Conservation (phyloP, 495 filamentous ascomycete genomes). For the Collariella sp. region DNA sequence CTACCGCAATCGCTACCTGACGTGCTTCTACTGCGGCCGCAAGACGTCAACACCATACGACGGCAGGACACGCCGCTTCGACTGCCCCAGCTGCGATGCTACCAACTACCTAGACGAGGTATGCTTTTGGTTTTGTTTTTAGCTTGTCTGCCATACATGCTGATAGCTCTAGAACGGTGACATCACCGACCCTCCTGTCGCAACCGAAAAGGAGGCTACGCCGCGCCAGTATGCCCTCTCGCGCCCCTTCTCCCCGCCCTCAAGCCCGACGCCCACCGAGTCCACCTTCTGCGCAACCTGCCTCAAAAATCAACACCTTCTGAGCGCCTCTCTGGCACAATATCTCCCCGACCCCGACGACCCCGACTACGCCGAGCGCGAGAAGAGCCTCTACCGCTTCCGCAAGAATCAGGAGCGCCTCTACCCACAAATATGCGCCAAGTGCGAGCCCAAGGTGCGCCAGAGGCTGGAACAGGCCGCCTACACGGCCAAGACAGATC, state of each 20-base stretch:
- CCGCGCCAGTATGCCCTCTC: slow-evolving; percentile 34
- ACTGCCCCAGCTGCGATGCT: slow-evolving; percentile 66
- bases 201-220: slow-evolving; percentile 31
- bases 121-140: slow-evolving; percentile 6
- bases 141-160: not conserved
- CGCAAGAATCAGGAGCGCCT: slow-evolving; percentile 57
- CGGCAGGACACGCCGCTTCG: slow-evolving; percentile 49
- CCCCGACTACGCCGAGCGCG: slow-evolving; percentile 45
- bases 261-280: slow-evolving; percentile 19
- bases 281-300: slow-evolving; percentile 67
- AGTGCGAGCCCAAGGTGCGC: slow-evolving; percentile 60
- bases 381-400: slow-evolving; percentile 50
- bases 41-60: slow-evolving; percentile 48
- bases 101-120: slow-evolving; percentile 73
- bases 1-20: slow-evolving; percentile 33
- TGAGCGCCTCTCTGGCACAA: slow-evolving; percentile 55
- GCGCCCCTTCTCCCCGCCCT: slow-evolving; percentile 23
- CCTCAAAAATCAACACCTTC: slow-evolving; percentile 71
- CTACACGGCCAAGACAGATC: slow-evolving; percentile 73
- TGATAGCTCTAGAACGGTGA: slow-evolving; percentile 51
- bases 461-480: slow-evolving; percentile 55
- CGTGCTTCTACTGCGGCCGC: slow-evolving; percentile 70
- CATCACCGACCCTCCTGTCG: slow-evolving; percentile 75
- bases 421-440: slow-evolving; percentile 76
- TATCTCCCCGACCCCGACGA: slow-evolving; percentile 64